Conservation (phyloP, 1,139 yeast genomes). For the Debaryomyces robertsiae region DNA sequence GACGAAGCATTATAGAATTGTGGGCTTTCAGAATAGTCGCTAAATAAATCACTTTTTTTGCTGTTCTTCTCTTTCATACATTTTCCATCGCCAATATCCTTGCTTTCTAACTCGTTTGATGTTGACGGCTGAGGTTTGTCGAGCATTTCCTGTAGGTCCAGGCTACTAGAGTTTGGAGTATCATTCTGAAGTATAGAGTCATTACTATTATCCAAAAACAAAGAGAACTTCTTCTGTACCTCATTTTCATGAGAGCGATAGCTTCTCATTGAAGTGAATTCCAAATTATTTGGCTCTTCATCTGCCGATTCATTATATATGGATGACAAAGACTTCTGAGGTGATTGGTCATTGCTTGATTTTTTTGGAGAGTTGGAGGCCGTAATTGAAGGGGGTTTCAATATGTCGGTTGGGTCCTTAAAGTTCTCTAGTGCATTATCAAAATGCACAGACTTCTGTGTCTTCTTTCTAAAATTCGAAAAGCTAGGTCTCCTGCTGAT, state of each 20-base stretch:
- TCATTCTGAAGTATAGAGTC: not conserved
- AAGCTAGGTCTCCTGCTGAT: constrained; percentile 13
- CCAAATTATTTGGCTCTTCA: not conserved
- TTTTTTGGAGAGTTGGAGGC: not conserved
- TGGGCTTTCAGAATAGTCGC: not conserved
- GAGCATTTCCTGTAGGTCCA: too few species aligned
- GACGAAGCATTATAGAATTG: not conserved
- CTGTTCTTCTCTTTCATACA: not conserved
- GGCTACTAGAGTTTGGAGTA: not conserved
- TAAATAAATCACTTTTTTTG: not conserved
- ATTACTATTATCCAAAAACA: constrained; percentile 9
- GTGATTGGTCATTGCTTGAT: not conserved
- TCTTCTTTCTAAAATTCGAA: constrained; percentile 10
- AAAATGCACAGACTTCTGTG: constrained; percentile 13
- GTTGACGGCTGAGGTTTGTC: not conserved
- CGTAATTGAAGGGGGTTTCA: not conserved
- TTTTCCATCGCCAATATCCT: not conserved
- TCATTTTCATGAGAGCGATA: constrained; percentile 12
- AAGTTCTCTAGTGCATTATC: constrained; percentile 3
- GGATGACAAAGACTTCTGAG: constrained; percentile 11
- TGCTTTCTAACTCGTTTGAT: too few species aligned
- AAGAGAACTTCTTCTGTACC: constrained; percentile 10
- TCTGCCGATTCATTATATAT: constrained; percentile 10
- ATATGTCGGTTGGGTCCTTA: not conserved
- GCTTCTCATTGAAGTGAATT: constrained; percentile 8